phyloP scores from a whole-genome alignment of 129 eudicot species.

The Helianthus annuus region DNA sequence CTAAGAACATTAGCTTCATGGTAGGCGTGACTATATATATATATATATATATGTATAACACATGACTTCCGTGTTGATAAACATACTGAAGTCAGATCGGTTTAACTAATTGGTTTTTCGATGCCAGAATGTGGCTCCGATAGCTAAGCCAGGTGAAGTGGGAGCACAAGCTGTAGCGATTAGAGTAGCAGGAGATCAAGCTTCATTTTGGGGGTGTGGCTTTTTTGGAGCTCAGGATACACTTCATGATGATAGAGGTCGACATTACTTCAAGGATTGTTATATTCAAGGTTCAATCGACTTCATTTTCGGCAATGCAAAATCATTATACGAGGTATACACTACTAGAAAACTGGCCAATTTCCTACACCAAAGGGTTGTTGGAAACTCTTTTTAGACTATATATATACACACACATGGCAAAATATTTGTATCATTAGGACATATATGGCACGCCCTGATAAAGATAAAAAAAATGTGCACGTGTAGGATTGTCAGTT shows the following conservation, averaged over 20 bases:
- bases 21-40: constrained; percentile 34
- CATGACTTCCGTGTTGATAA: background rate
- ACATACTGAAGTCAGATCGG: background rate
- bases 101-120: background rate
- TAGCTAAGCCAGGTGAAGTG: constrained; percentile 72
- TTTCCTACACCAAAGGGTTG: too few relatives aligned
- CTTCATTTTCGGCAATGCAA: constrained; percentile 85
- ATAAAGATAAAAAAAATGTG: background rate
- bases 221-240: constrained; percentile 97
- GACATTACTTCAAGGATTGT: constrained; percentile 91
- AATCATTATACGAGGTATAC: constrained; percentile 80
- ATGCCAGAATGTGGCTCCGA: constrained; percentile 82
- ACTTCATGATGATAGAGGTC: constrained; percentile 94
- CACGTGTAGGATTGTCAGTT: constrained; percentile 52
- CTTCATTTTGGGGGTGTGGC: constrained; percentile 95
- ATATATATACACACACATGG: too few relatives aligned
- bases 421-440: background rate
- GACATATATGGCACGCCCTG: background rate
- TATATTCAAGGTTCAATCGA: constrained; percentile 94
- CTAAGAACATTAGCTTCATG: constrained; percentile 96
- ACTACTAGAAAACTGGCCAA: background rate
- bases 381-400: too few relatives aligned
- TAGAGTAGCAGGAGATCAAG: constrained; percentile 75
- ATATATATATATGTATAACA: background rate
- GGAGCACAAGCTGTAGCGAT: constrained; percentile 97